phyloP scores from a whole-genome alignment of 805 yeast species.

The Spathaspora hagerdaliae region DNA sequence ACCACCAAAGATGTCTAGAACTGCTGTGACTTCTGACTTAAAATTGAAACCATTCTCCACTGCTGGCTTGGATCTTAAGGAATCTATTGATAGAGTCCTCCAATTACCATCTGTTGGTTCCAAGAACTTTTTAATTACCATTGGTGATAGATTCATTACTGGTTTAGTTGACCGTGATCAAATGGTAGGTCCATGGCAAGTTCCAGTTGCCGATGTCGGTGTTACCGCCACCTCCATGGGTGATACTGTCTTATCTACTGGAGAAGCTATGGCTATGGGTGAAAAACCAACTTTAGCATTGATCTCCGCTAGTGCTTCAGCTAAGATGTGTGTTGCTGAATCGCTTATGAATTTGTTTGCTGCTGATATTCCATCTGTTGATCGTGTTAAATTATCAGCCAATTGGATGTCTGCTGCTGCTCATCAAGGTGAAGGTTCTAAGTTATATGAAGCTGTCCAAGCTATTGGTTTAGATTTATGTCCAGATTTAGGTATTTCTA shows the following conservation, averaged over 20 bases:
- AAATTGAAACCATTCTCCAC: slow-evolving; percentile 40
- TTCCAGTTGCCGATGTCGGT: slow-evolving; percentile 97
- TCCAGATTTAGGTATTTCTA: slow-evolving; percentile 84
- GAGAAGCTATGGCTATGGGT: slow-evolving; percentile 98
- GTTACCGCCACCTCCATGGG: slow-evolving; percentile 91
- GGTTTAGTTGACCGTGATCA: slow-evolving; percentile 97
- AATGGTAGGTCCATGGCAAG: slow-evolving; percentile 99
- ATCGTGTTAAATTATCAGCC: slow-evolving; percentile 82
- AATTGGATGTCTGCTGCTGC: slow-evolving; percentile 99
- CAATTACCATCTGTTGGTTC: slow-evolving; percentile 93
- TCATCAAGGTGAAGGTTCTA: slow-evolving; percentile 92
- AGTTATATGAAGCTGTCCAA: slow-evolving; percentile 92
- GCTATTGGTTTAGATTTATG: slow-evolving; percentile 94
- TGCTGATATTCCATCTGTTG: slow-evolving; percentile 76
- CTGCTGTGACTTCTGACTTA: slow-evolving; percentile 60
- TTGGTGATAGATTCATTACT: slow-evolving; percentile 97
- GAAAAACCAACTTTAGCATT: slow-evolving; percentile 91
- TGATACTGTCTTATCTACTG: slow-evolving; percentile 63
- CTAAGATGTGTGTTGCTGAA: slow-evolving; percentile 95
- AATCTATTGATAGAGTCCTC: slow-evolving; percentile 77
- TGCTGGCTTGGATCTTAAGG: slow-evolving; percentile 38
- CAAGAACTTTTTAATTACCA: slow-evolving; percentile 91
- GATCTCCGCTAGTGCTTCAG: slow-evolving; percentile 84
- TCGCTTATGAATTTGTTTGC: slow-evolving; percentile 84
- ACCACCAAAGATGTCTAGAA: slow-evolving; percentile 91